Percentiles rank a stretch among this genome's conserved stretches.
phyloP scores from a whole-genome alignment of 2,329 filamentous ascomycete genomes.

The Penicillium fuscoglaucum region DNA sequence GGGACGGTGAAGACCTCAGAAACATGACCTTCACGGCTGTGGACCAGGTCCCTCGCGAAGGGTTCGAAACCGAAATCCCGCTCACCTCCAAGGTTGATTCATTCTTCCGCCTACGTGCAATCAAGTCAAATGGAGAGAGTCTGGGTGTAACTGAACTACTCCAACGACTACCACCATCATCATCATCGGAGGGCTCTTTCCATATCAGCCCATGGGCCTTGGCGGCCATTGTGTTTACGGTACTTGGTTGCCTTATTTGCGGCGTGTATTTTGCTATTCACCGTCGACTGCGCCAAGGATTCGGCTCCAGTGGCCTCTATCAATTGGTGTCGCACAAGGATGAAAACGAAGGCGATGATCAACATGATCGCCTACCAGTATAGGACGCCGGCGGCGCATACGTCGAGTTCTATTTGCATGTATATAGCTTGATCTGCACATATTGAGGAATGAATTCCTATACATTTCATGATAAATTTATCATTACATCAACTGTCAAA shows the following conservation, averaged over 20 bases:
- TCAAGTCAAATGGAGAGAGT: constrained; percentile 20
- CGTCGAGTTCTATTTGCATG: neutral
- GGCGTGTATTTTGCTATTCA: constrained; percentile 16
- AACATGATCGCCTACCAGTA: constrained; percentile 11
- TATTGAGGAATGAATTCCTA: neutral
- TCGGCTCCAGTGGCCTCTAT: constrained; percentile 7
- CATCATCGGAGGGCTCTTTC: neutral
- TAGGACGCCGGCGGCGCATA: constrained; percentile 18
- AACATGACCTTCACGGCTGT: constrained; percentile 19
- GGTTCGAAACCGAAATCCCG: constrained; percentile 26
- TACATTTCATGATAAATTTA: too few relatives aligned
- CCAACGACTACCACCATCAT: constrained; percentile 2
- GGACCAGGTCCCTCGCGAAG: constrained; percentile 18
- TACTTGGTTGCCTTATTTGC: constrained; percentile 11
- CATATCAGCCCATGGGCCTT: constrained; percentile 7
- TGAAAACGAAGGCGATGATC: constrained; percentile 8
- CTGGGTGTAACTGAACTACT: constrained; percentile 25
- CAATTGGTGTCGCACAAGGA: constrained; percentile 17
- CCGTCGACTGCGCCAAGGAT: neutral
- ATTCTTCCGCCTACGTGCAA: constrained; percentile 24
- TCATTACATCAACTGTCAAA: too few relatives aligned
- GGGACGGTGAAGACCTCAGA: constrained; percentile 16
- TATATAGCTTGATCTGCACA: constrained; percentile 8
- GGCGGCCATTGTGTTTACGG: constrained; percentile 9
- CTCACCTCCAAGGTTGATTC: constrained; percentile 12